Evolutionary conservation across 2,329 filamentous ascomycete genomes (phyloP).

Genomic region (Canariomyces notabilis): DNA sequence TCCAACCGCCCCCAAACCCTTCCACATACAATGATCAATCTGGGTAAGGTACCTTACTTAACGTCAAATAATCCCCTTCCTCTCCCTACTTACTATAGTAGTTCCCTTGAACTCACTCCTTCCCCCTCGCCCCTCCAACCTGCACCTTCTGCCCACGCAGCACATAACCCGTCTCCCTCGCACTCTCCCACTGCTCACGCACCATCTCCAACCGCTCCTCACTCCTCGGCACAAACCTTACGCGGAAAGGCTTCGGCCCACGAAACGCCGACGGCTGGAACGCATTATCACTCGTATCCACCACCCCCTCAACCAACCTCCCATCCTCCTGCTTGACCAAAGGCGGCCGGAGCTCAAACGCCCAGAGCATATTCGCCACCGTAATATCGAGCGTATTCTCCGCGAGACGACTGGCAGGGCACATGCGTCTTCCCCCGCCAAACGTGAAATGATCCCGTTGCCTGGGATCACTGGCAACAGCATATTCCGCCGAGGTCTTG

Average conservation of each 20-base stretch:
- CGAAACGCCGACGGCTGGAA: neutral
- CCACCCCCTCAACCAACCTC: conserved; percentile 16
- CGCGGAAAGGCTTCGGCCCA: conserved; percentile 3
- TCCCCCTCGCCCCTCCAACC: no score
- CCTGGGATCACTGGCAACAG: conserved; percentile 22
- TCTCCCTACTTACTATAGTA: no score
- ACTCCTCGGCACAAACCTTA: neutral
- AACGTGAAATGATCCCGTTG: conserved; percentile 49
- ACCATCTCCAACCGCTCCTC: neutral
- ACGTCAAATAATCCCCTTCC: no score
- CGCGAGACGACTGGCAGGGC: conserved; percentile 51
- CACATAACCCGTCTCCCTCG: conserved; percentile 2
- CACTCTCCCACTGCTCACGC: conserved; percentile 1
- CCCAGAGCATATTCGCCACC: conserved; percentile 43
- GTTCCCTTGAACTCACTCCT: no score
- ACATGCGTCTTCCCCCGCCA: conserved; percentile 51
- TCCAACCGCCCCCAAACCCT: no score
- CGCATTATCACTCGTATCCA: conserved; percentile 1
- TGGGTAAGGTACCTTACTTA: no score
- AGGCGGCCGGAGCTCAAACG: conserved; percentile 28
- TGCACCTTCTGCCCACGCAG: neutral
- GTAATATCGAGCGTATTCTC: conserved; percentile 42
- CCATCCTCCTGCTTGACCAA: conserved; percentile 22
- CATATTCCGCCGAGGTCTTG: conserved; percentile 20
- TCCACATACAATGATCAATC: no score